Evolutionary conservation across 768 basidiomycete species (phyloP), one percentile per base, ranked within the genome.

Genomic region (Hypsizygus marmoreus): DNA sequence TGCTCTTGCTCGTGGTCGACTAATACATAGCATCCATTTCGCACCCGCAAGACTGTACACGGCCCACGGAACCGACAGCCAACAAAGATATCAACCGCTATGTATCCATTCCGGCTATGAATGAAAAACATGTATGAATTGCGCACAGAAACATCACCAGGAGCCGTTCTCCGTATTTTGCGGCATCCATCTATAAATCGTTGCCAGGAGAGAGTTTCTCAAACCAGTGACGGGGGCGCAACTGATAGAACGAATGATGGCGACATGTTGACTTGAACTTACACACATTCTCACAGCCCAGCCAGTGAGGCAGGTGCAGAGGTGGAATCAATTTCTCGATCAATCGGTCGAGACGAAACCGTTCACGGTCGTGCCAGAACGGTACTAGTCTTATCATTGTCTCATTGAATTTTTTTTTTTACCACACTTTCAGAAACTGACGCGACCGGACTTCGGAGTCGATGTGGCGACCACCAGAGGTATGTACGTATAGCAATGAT

Each of bases 161-260:
- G 25, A 41, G 25, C 16, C 26, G 20, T 28, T 40, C 32, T 48
- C 52, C 47, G 52, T 42, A 24, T 49, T 49, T 24, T 44, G 20
- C 52, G 52, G 51, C 44, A 17, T 28, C 20, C 38, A 13, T 40
- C 42, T 23, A 16, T 25, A 36, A 45, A 40, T 33, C 39, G 47
- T 53, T 42, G 50, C 47, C 50, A 51, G 35, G 47, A 29, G 37
- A 33, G n/a, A n/a, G n/a, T n/a, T n/a, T 9, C 38, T 13, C 4
- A 48, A 34, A 17, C 30, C 32, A 29, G 37, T 34, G 41, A 40
- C 45, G 49, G 45, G n/a, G n/a, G n/a, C n/a, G n/a, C n/a, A 50
- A 50, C 49, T 40, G 48, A 50, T 46, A 49, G 32, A 28, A 43
- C 23, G 33, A 49, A 40, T 53, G 52, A 54, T 54, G 45, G 47